These are phyloP conservation scores for Theobroma cacao DNA, from an alignment of 345 rosid species.

Conservation along the genomic window DNA sequence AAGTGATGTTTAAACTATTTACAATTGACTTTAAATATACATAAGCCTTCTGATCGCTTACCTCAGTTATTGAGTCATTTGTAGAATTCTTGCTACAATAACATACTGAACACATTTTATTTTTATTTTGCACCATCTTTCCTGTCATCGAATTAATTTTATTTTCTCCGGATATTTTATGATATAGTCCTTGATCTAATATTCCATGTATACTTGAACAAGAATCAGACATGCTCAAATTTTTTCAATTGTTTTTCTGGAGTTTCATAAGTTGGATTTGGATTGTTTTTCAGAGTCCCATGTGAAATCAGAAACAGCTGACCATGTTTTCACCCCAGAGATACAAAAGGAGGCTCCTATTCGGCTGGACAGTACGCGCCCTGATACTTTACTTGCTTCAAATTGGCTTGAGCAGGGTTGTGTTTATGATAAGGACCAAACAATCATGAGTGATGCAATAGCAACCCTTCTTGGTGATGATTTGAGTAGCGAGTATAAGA, in stretches of 20 bases:
- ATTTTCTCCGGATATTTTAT: neutral
- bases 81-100: neutral
- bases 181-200: neutral
- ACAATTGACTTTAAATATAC: neutral
- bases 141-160: neutral
- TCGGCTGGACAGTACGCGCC: conserved; percentile 36
- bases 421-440: conserved; percentile 52
- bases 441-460: conserved; percentile 55
- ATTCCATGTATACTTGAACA: neutral
- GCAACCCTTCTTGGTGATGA: conserved; percentile 73
- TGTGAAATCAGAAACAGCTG: conserved; percentile 43
- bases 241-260: neutral
- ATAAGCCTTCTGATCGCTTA: neutral
- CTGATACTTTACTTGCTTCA: conserved; percentile 71
- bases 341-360: conserved; percentile 30
- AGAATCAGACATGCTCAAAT: neutral
- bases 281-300: conserved; percentile 32
- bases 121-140: neutral
- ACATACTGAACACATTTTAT: neutral
- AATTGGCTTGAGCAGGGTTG: conserved; percentile 70
- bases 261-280: neutral
- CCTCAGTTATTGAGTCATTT: neutral
- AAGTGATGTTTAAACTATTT: neutral
- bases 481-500: conserved; percentile 55
- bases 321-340: conserved; percentile 35